A percentile compares a stretch with the other conserved stretches of the same genome.
These are phyloP conservation scores for Truncatella angustata DNA, from an alignment of 2,329 filamentous ascomycete species.

Conservation along the genomic window DNA sequence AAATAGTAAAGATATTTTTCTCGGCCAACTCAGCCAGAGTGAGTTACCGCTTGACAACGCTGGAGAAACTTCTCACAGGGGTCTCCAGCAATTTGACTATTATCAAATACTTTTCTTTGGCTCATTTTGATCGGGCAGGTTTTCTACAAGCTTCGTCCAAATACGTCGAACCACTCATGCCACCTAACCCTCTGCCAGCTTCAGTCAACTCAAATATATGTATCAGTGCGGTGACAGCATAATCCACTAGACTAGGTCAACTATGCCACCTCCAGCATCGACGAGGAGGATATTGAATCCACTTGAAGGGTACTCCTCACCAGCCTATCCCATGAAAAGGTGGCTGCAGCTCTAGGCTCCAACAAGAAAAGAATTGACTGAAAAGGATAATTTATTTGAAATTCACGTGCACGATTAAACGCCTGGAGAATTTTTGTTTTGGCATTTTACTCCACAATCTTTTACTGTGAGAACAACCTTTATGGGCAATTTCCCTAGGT, in stretches of 20 bases:
- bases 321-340: conserved; percentile 45
- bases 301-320: conserved; percentile 39
- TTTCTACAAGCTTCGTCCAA: conserved; percentile 46
- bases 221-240: conserved; percentile 42
- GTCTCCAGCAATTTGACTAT: conserved; percentile 36
- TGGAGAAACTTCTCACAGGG: conserved; percentile 44
- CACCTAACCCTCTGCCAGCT: conserved; percentile 46
- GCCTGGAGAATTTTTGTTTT: neutral
- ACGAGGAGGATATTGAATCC: conserved; percentile 50
- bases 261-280: conserved; percentile 48
- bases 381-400: neutral
- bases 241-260: conserved; percentile 26
- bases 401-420: neutral
- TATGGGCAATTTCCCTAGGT: too few species aligned
- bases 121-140: conserved; percentile 42
- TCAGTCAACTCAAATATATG: conserved; percentile 47
- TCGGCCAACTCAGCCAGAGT: conserved; percentile 30
- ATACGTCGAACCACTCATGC: conserved; percentile 48
- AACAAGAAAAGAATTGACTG: conserved; percentile 36
- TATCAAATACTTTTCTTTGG: conserved; percentile 38
- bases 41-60: conserved; percentile 36
- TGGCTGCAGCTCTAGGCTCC: conserved; percentile 52
- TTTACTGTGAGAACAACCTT: neutral
- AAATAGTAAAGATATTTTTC: conserved; percentile 33
- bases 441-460: too few species aligned